These are phyloP conservation scores for Claviceps monticola DNA, from an alignment of 2,329 filamentous ascomycete species.

Conservation along the genomic window DNA sequence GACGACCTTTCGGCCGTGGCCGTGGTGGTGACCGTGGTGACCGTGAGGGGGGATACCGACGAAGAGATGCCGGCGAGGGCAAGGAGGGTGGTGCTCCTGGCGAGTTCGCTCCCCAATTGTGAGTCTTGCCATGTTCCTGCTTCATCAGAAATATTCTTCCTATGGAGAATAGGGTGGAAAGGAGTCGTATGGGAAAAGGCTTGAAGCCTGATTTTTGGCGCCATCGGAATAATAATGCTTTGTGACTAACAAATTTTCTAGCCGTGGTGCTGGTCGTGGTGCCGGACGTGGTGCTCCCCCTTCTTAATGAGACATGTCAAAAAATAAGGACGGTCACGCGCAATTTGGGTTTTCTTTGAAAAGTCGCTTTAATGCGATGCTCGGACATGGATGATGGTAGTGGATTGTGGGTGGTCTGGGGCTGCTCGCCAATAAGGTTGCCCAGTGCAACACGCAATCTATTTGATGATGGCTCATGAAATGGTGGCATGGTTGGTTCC, in stretches of 20 bases:
- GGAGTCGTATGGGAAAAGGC: not conserved
- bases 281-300: slow-evolving; percentile 68
- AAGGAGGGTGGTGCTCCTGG: slow-evolving; percentile 89
- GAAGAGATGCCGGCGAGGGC: slow-evolving; percentile 71
- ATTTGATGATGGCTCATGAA: too few species aligned
- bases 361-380: too few species aligned
- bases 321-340: too few species aligned
- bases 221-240: not conserved
- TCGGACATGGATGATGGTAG: too few species aligned
- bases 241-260: slow-evolving; percentile 16
- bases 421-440: too few species aligned
- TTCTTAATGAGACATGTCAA: slow-evolving; percentile 36
- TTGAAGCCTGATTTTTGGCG: not conserved
- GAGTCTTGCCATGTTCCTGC: slow-evolving; percentile 24
- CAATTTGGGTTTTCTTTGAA: too few species aligned
- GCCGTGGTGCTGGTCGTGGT: slow-evolving; percentile 69
- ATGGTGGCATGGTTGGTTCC: too few species aligned
- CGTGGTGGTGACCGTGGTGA: slow-evolving; percentile 59
- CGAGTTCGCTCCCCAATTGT: slow-evolving; percentile 86
- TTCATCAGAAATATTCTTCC: not conserved
- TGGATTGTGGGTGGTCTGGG: too few species aligned
- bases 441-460: too few species aligned
- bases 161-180: not conserved
- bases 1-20: slow-evolving; percentile 72
- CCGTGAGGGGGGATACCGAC: slow-evolving; percentile 82